These are phyloP conservation scores for Fennellomyces sp. DNA, from an alignment of 371 early-diverging fungal species.

Conservation along the genomic window DNA sequence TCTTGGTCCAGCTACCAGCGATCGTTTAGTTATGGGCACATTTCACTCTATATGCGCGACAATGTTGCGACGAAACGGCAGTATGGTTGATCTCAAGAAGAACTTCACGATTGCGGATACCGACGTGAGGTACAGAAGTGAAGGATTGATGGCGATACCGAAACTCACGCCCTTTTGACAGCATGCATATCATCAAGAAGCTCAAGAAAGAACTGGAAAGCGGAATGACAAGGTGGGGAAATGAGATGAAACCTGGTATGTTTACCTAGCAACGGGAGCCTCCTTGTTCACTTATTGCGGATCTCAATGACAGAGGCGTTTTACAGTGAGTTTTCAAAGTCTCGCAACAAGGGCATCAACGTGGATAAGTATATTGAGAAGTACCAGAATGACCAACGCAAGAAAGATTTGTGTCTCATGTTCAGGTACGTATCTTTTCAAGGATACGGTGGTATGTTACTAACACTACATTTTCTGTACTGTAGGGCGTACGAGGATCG, in stretches of 20 bases:
- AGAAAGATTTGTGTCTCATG: conserved; percentile 18
- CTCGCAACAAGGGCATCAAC: conserved; percentile 29
- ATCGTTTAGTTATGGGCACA: conserved; percentile 42
- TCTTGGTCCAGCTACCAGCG: conserved; percentile 30
- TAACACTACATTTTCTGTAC: conserved; percentile 7
- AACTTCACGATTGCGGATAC: conserved; percentile 55
- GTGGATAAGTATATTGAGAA: conserved; percentile 11
- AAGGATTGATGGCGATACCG: too few relatives aligned
- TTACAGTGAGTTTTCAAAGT: conserved; percentile 27
- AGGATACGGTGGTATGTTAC: not conserved
- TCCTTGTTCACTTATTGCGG: too few relatives aligned
- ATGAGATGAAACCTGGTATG: conserved; percentile 7
- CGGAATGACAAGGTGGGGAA: not conserved
- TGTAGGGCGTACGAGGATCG: conserved; percentile 41
- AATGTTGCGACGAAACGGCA: conserved; percentile 35
- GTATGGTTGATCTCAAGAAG: conserved; percentile 22
- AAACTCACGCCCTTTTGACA: too few relatives aligned
- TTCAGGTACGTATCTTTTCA: conserved; percentile 19
- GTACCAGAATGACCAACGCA: conserved; percentile 1
- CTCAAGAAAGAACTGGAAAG: not conserved
- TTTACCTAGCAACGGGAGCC: not conserved
- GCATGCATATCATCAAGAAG: conserved; percentile 7
- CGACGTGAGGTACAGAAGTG: conserved; percentile 22
- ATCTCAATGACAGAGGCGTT: conserved; percentile 12
- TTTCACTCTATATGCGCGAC: conserved; percentile 63